Base-by-base conservation (phyloP, 495 filamentous ascomycete species). In the Aspergillus wentii region DNA sequence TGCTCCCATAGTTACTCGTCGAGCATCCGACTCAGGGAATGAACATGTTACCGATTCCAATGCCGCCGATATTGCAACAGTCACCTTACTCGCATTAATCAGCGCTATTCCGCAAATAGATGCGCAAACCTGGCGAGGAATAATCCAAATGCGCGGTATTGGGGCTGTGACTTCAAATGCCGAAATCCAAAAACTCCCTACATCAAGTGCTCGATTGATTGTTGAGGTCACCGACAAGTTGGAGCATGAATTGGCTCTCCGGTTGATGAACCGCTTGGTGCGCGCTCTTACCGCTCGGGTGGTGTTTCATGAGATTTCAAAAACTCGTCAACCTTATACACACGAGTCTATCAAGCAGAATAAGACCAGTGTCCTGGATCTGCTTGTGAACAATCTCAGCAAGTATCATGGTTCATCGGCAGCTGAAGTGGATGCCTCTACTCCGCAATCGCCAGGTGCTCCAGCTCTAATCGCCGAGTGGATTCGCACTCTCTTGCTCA, bases 401-500 rank as follows among this genome's bases (percentile, higher is more conserved):
- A 57, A 66, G 13, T 21, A 35, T 14, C 18, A 27, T 10, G 26
- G 26, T n/a, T n/a, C 26, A 29, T 9, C 10, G 14, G 5, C 14
- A 29, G 10, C 10, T n/a, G 11, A 61, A 10, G 57, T 52, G 27
- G 61, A 56, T 1, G 40, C 61, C 5, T 45, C 55, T 5, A 53
- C 64, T 7, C 45, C 57, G 31, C 67, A 71, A 22, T 60, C 64
- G 3, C 48, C 66, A 10, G 52, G 42, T 16, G 65, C 43, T 42
- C 75, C 52, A 62, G 69, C 56, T 45, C 74, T 57, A 50, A 76
- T 88, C n/a, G 62, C 89, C 6, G 86, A 90, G 51, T 91, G 84
- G 86, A 75, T 88, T 14, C 74, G 82, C 36, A 80, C 82, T 0
- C 71, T 89, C 10, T 74, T 94, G 51, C 54, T 91, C 10, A 76